Conservation (phyloP, 2,329 filamentous ascomycete genomes). For the Ophiocordyceps polyrhachis-furcata region DNA sequence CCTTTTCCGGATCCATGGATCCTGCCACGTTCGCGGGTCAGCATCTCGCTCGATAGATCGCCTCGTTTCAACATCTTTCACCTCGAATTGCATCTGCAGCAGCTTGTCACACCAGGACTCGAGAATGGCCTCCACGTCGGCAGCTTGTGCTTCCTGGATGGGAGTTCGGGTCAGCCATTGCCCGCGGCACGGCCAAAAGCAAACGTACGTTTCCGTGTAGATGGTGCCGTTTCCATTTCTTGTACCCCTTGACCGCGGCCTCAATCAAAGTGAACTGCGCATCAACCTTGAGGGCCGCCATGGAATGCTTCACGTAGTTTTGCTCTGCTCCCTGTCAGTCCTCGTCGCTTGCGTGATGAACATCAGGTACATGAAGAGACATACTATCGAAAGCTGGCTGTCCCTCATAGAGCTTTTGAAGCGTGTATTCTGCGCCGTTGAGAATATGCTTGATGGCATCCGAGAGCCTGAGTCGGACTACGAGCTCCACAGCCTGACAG, state of each 20-base stretch:
- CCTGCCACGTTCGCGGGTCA: conserved; percentile 20
- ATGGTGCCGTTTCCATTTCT: conserved; percentile 45
- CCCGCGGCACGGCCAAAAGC: background rate
- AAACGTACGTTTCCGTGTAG: background rate
- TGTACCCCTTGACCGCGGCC: conserved; percentile 72
- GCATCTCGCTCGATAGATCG: background rate
- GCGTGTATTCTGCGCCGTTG: conserved; percentile 51
- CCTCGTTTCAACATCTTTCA: conserved; percentile 9
- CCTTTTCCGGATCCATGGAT: conserved; percentile 68
- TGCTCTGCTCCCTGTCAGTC: conserved; percentile 18
- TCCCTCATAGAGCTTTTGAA: conserved; percentile 59
- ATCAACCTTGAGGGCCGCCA: conserved; percentile 62
- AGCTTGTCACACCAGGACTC: conserved; percentile 56
- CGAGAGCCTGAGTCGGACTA: conserved; percentile 63
- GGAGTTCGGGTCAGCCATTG: background rate
- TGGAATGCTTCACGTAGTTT: conserved; percentile 49
- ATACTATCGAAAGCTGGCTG: conserved; percentile 47
- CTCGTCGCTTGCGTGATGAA: background rate
- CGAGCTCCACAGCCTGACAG: conserved; percentile 67
- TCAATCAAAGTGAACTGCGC: conserved; percentile 82
- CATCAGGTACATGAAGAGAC: conserved; percentile 11
- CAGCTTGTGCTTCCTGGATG: conserved; percentile 28
- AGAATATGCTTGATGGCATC: conserved; percentile 82
- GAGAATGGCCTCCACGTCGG: conserved; percentile 41
- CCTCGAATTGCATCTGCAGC: conserved; percentile 52